Evolutionary conservation across 805 yeast genomes (phyloP), one percentile per base, ranked within the genome.

Genomic region (Kuraishia molischiana): DNA sequence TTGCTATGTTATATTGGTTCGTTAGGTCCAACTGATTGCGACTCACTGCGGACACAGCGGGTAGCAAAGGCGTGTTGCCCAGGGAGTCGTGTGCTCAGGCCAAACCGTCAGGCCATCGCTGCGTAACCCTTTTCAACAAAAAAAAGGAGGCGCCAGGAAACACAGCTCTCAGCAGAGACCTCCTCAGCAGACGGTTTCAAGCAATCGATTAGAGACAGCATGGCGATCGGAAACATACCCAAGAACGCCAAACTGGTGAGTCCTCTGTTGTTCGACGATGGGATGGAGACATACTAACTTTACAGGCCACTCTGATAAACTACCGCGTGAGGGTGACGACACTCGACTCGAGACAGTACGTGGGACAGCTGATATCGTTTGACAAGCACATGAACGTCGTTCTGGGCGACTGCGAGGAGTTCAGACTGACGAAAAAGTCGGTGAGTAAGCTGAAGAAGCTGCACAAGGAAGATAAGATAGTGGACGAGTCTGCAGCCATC

Each of bases 371-470:
- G 38, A 59, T 89, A 44, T 87, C 97, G 5, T 90, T 85, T 56
- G 98, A 92, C 57, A 80, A 80, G 52, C 83, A 81, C 54, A 79
- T 89, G 80, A 90, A 90, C 56, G 54, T 90, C 14, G 95, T 92
- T 11, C 62, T 90, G 24, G 71, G 83, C 10, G 92, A 89, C 45
- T 74, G 92, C 31, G 87, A 85, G 50, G 98, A 90, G 54, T 77
- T 77, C 50, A 68, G 97, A 45, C 59, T 79, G 9, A 77, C 95
- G 4, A 79, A 77, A 48, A 77, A 77, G 43, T 69, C 84, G 37
- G 54, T 42, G 43, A 52, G 44, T 18, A 62, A 54, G 43, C 54
- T 65, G 48, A 61, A 54, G 44, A 59, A 50, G 42, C 38, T 34
- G 49, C 41, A 42, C 47, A 38, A 49, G 45, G 47, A 52, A 37